Evolutionary conservation across 1,284 basidiomycete genomes (phyloP).

Genomic region (Leccinum variabile): DNA sequence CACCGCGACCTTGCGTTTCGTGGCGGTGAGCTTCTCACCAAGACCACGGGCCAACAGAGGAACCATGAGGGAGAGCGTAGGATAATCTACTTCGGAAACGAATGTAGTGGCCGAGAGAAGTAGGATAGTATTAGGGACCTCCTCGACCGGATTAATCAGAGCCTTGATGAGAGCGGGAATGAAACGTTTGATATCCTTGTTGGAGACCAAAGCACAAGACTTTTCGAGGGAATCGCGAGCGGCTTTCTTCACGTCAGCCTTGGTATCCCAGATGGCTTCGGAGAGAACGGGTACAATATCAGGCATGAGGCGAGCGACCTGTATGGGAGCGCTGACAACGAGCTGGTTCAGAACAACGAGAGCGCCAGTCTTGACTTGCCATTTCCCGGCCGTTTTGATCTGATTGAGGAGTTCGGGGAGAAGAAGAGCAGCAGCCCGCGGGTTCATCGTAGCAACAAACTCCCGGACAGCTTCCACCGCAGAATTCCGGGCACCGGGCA

Average conservation of each 20-base stretch:
- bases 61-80: conserved; percentile 98
- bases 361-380: conserved; percentile 97
- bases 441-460: conserved; percentile 83
- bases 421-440: conserved; percentile 85
- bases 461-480: conserved; percentile 84
- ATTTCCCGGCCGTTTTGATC: conserved; percentile 97
- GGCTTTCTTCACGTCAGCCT: conserved; percentile 99
- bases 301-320: conserved; percentile 91
- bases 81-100: conserved; percentile 99
- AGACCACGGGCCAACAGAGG: conserved; percentile 97
- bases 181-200: conserved; percentile 99
- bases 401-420: conserved; percentile 92
- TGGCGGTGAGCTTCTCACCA: conserved; percentile 91
- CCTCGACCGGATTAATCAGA: conserved; percentile 98
- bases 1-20: conserved; percentile 97
- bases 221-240: conserved; percentile 94
- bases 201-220: conserved; percentile 91
- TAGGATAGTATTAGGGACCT: conserved; percentile 94
- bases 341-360: conserved; percentile 89
- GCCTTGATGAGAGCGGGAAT: conserved; percentile 97
- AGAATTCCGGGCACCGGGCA: conserved; percentile 80
- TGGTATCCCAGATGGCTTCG: conserved; percentile 99
- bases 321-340: conserved; percentile 79
- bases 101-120: conserved; percentile 99
- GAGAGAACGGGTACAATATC: conserved; percentile 95